Base-by-base conservation (phyloP, 1,284 basidiomycete genomes). In the Leccinum idahoense region DNA sequence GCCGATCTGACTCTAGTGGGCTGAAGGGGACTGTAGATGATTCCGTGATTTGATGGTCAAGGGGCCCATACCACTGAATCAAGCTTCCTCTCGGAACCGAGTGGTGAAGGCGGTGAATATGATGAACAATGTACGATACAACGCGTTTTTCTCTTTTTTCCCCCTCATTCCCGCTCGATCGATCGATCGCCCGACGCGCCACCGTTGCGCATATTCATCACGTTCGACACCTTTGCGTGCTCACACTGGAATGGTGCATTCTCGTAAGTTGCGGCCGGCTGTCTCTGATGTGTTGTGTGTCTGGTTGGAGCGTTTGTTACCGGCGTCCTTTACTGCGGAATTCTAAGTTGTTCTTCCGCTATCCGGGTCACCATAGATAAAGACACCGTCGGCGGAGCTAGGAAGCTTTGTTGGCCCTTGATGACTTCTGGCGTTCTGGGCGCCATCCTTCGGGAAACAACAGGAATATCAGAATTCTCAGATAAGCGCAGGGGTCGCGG, bases 1-100 rank as follows among this genome's bases (percentile, higher is more conserved):
- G 67, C 69, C 59, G 69, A 71, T 74, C 72, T 66, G n/a, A 62
- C n/a, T 18, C 41, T 5, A 58, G 57, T 61, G 61, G 20, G 68
- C 72, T 68, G 63, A 44, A 62, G 35, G 35, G 63, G 63, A 37
- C 53, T 10, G 57, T 11, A 57, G 63, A 29, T 23, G 60, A 71
- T 71, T 71, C 71, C 68, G 69, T 62, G 63, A 70, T 56, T 12
- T 26, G 26, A 37, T 57, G 57, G 8, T 20, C 61, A 65, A 46
- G 56, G 15, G 46, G 18, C 60, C 35, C 32, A 46, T 59, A 18
- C 39, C 58, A 20, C 58, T 66, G 57, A 26, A 60, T 62, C 29
- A 60, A 60, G 63, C 65, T 68, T 68, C 62, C 58, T 67, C 66
- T 67, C 59, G 29, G 49, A 60, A 58, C 51, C 39, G 15, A 53